Evolutionary conservation across 2,329 filamentous ascomycete genomes (phyloP), one percentile per base, ranked within the genome.

Genomic region (Beauveria scarabaeidicola): DNA sequence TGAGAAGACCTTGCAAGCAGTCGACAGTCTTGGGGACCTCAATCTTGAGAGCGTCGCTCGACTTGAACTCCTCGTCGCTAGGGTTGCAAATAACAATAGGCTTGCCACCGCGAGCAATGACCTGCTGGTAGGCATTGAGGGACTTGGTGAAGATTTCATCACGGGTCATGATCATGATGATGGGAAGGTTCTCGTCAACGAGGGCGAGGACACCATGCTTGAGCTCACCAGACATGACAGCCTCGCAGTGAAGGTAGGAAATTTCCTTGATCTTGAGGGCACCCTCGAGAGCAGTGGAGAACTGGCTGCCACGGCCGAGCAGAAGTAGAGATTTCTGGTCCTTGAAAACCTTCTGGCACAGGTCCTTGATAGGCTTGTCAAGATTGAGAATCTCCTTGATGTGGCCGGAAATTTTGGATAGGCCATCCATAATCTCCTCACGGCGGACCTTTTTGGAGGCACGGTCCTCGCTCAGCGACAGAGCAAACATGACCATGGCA

Each of bases 181-280:
- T 99, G 63, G 94, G 94, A 41, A 99, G 85, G 77, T 96, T 93
- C 83, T 99, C 94, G 70, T 99, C 94, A 62, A 99, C 94, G 64
- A 99, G 83, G 57, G 94, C 94, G 72, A 99, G 81, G 56, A 99
- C 94, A 81, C 94, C 94, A 76, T 99, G 94, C 85, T 99, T 99
- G 69, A 99, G 84, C 79, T 99, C 94, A 77, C 94, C 94, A 65
- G 94, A 97, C 94, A 99, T 99, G 81, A 99, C 94, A 68, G 94
- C 94, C 80, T 99, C 94, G 77, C 94, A 99, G 78, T 99, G 94
- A 62, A 99, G 89, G 77, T 99, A 99, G 19, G 93, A 97, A 70
- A 99, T 99, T 79, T 99, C 94, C 85, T 99, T 99, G 77, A 99
- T 99, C 83, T 99, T 99, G 67, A 99, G 82, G 53, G 94, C 94